These are phyloP conservation scores for Citrus hindsii DNA, from an alignment of 345 rosid species.

Conservation along the genomic window DNA sequence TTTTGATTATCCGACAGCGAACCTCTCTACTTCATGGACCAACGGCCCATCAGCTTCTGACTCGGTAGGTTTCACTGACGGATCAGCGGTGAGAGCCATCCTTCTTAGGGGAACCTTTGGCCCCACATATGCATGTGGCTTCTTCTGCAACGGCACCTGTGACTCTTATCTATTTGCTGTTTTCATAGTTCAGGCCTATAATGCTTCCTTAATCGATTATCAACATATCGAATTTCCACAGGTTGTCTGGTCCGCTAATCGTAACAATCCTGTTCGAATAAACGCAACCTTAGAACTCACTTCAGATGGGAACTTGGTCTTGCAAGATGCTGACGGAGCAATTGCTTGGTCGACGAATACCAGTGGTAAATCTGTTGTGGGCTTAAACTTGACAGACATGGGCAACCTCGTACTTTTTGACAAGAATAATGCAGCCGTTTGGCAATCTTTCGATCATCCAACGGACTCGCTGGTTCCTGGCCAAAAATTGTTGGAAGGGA, in stretches of 20 bases:
- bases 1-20: constrained; percentile 20
- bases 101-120: constrained; percentile 22
- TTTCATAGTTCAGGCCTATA: constrained; percentile 15
- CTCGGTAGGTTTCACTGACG: background rate
- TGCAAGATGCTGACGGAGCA: constrained; percentile 16
- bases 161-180: constrained; percentile 15
- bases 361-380: constrained; percentile 13
- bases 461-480: constrained; percentile 18
- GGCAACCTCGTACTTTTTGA: constrained; percentile 24
- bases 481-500: background rate
- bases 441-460: constrained; percentile 24
- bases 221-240: constrained; percentile 13
- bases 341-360: constrained; percentile 18
- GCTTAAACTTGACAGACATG: constrained; percentile 13
- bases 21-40: constrained; percentile 24
- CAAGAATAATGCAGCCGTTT: constrained; percentile 9
- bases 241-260: constrained; percentile 17
- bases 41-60: background rate
- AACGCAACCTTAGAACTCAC: constrained; percentile 19
- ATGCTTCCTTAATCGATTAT: background rate
- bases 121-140: constrained; percentile 22
- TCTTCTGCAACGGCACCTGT: constrained; percentile 14
- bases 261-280: constrained; percentile 15
- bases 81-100: constrained; percentile 18
- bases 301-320: constrained; percentile 13